Evolutionary conservation across 2,329 filamentous ascomycete genomes (phyloP), one percentile per base, ranked within the genome.

Genomic region (Talaromyces sp.): DNA sequence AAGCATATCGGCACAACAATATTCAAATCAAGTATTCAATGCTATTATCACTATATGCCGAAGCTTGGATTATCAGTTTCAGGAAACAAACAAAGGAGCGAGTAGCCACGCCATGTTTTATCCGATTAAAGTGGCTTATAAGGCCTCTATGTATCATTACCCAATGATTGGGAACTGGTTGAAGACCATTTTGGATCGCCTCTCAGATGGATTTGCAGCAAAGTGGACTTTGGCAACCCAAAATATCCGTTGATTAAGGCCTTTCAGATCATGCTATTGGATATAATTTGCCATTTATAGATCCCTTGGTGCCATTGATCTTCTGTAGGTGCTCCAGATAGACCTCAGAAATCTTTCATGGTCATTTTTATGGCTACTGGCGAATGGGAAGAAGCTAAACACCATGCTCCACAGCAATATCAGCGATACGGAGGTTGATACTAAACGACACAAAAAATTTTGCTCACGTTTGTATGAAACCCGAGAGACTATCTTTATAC

Each of bases 41-140:
- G 58, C 58, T 37, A 61, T 41, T 25, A 47, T 61, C 37, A 61
- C 58, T 22, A 47, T 61, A 47, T 61, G 58, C n/a, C 58, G 58
- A 41, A 47, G 58, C 17, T 4, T 61, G 15, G 25, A 61, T 25
- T 61, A 61, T 61, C 41, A 61, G 15, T 49, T 61, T 49, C 41
- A 61, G 43, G 58, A 43, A 19, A 37, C 31, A 8, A 35, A 61
- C 11, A 61, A 61, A 19, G 58, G 58, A 1, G 13, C 41, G 11
- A 61, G 58, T 25, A 61, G 7, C 25, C 58, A 61, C 41, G 27
- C 37, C 17, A 11, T 61, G 25, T 61, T 61, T 41, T 61, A 61
- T 61, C 58, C 58, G 10, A 49, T 61, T 27, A 61, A 61, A 25
- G 31, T 61, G 15, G 58, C 58, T 3, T 61, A 31, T 6, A 61